Evolutionary conservation across 768 basidiomycete genomes (phyloP).

Genomic region (Cystobasidiopsis lactophilus): DNA sequence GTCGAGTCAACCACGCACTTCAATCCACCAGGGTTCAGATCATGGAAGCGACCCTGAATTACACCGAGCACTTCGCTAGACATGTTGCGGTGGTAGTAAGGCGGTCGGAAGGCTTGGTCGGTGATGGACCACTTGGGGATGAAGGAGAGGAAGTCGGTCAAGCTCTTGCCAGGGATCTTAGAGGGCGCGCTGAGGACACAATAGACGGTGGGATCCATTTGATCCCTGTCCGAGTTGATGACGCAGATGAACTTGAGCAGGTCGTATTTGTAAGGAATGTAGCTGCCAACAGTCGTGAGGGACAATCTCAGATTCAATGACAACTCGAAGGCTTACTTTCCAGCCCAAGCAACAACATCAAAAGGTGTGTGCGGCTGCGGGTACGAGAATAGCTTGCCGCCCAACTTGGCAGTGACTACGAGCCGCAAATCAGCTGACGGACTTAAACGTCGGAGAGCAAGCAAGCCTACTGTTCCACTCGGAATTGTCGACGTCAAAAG

Average conservation of each 20-base stretch:
- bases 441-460: neutral
- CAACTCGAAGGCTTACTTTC: neutral
- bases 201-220: slow-evolving; percentile 41
- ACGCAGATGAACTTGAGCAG: slow-evolving; percentile 35
- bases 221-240: slow-evolving; percentile 37
- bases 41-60: slow-evolving; percentile 23
- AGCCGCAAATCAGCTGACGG: slow-evolving; percentile 21
- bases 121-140: slow-evolving; percentile 45
- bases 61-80: slow-evolving; percentile 44
- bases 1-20: neutral
- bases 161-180: slow-evolving; percentile 36
- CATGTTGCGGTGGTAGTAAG: slow-evolving; percentile 42
- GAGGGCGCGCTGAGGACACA: slow-evolving; percentile 46
- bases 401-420: slow-evolving; percentile 33
- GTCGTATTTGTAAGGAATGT: slow-evolving; percentile 45
- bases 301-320: neutral
- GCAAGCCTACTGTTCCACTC: slow-evolving; percentile 17
- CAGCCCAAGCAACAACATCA: slow-evolving; percentile 48
- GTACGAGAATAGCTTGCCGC: slow-evolving; percentile 11
- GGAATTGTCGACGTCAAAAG: slow-evolving; percentile 40
- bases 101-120: slow-evolving; percentile 29
- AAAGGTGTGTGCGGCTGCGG: slow-evolving; percentile 31
- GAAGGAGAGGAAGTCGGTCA: slow-evolving; percentile 45
- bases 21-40: neutral
- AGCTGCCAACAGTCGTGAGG: slow-evolving; percentile 16